Percentiles rank a stretch among this genome's conserved stretches.
Conservation (phyloP, 495 filamentous ascomycete genomes). For the Aspergillus indologenus region DNA sequence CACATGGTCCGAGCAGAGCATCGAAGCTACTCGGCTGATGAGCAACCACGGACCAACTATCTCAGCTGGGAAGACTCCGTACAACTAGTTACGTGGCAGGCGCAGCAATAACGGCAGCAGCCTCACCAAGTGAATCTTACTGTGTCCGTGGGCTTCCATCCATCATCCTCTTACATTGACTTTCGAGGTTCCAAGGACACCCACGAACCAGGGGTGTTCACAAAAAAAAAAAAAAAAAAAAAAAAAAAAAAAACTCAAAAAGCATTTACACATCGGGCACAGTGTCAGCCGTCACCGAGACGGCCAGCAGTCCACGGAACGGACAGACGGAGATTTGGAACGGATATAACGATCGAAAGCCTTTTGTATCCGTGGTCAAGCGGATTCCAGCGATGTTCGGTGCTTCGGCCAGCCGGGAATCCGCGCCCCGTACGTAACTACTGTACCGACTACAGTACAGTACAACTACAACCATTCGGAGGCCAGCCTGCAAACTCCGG, state of each 20-base stretch:
- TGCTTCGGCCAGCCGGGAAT: slow-evolving; percentile 18
- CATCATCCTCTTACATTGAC: not conserved
- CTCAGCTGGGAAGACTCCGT: not conserved
- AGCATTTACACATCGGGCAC: no score
- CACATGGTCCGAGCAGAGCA: not conserved
- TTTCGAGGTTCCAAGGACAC: not conserved
- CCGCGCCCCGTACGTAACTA: slow-evolving; percentile 10
- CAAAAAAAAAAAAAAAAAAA: not conserved
- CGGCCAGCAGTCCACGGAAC: not conserved
- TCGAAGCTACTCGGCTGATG: not conserved
- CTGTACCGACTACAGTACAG: no score
- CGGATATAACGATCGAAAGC: not conserved
- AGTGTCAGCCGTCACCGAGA: no score
- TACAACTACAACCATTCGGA: slow-evolving; percentile 4
- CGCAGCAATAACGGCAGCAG: not conserved
- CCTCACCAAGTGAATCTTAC: not conserved
- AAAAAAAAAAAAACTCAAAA: no score
- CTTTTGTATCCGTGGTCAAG: not conserved
- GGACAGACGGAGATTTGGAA: slow-evolving; percentile 1
- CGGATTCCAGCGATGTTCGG: slow-evolving; percentile 4
- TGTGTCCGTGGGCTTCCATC: not conserved
- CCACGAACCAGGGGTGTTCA: not conserved
- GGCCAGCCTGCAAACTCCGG: slow-evolving; percentile 17
- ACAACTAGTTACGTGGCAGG: not conserved
- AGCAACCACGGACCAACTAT: not conserved